A percentile compares a stretch with the other conserved stretches of the same genome.
Evolutionary conservation across 768 basidiomycete species (phyloP).

Genomic region (Agrocybe pediades): DNA sequence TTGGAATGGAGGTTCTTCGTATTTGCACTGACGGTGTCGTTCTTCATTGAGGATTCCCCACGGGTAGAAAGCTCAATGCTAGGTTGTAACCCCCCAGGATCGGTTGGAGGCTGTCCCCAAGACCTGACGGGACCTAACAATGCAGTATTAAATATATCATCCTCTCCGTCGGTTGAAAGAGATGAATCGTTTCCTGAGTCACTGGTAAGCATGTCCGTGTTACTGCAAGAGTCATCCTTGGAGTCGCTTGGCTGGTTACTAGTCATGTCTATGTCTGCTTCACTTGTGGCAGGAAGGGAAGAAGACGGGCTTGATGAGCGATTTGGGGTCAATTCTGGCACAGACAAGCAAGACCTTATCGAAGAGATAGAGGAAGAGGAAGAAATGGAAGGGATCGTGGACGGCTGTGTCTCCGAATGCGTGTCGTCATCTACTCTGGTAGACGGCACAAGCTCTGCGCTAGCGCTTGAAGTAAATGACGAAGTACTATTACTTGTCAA

Average conservation of each 20-base stretch:
- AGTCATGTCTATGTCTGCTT: slow-evolving; percentile 33
- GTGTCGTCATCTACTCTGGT: slow-evolving; percentile 15
- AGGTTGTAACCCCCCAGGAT: slow-evolving; percentile 32
- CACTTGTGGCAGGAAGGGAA: slow-evolving; percentile 39
- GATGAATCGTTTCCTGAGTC: slow-evolving; percentile 20
- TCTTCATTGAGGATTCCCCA: too few species aligned
- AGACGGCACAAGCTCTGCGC: slow-evolving; percentile 9
- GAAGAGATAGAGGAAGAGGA: slow-evolving; percentile 14
- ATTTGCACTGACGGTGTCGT: too few species aligned
- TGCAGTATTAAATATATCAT: slow-evolving; percentile 34
- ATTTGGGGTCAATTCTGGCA: slow-evolving; percentile 69
- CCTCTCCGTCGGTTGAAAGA: slow-evolving; percentile 28
- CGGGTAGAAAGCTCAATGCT: slow-evolving; percentile 40
- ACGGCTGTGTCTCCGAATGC: slow-evolving; percentile 19
- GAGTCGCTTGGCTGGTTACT: slow-evolving; percentile 16
- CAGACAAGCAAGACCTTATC: slow-evolving; percentile 26
- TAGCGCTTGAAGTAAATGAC: slow-evolving; percentile 26
- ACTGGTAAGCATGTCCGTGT: slow-evolving; percentile 8
- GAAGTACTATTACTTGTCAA: slow-evolving; percentile 17
- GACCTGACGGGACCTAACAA: slow-evolving; percentile 44
- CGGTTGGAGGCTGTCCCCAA: slow-evolving; percentile 40
- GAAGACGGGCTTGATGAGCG: slow-evolving; percentile 65
- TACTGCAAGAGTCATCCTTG: background rate
- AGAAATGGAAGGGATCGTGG: slow-evolving; percentile 34
- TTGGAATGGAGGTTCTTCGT: too few species aligned